phyloP scores from a whole-genome alignment of 495 filamentous ascomycete species.

The Aspergillus haitiensis region DNA sequence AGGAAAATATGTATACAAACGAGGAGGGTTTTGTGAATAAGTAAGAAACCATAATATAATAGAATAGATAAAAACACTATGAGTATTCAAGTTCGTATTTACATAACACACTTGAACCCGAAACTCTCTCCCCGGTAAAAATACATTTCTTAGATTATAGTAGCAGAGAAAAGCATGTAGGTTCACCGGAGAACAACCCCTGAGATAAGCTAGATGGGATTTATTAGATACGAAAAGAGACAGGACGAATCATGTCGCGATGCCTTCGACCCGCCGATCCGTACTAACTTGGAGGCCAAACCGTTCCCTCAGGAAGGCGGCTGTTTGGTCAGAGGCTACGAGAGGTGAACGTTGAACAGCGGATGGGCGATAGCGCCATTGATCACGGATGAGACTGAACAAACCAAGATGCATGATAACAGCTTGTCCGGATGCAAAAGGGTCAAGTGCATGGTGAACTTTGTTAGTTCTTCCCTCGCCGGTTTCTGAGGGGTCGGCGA shows the following conservation, averaged over 20 bases:
- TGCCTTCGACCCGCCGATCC: slow-evolving; percentile 41
- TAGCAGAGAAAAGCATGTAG: no score
- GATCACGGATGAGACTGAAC: slow-evolving; percentile 62
- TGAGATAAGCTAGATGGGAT: no score
- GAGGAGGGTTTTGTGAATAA: no score
- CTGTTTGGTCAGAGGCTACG: slow-evolving; percentile 40
- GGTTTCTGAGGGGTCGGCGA: slow-evolving; percentile 43
- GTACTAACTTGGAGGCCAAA: slow-evolving; percentile 45
- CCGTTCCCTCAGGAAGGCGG: slow-evolving; percentile 45
- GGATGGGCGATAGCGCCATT: slow-evolving; percentile 51
- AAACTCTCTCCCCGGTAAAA: neutral
- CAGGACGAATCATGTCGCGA: slow-evolving; percentile 23
- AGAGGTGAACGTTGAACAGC: slow-evolving; percentile 30
- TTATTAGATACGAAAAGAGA: slow-evolving; percentile 14
- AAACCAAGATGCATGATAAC: slow-evolving; percentile 69
- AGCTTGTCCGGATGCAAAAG: slow-evolving; percentile 65
- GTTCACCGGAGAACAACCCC: no score
- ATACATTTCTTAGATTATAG: neutral
- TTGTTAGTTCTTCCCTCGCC: slow-evolving; percentile 27
- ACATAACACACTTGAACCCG: neutral
- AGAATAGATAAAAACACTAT: neutral
- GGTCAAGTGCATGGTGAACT: slow-evolving; percentile 53
- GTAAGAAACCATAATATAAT: no score
- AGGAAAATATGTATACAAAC: no score
- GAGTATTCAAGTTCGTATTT: neutral